Evolutionary conservation across 2,329 filamentous ascomycete species (phyloP).

Genomic region (Epichloe elymi): DNA sequence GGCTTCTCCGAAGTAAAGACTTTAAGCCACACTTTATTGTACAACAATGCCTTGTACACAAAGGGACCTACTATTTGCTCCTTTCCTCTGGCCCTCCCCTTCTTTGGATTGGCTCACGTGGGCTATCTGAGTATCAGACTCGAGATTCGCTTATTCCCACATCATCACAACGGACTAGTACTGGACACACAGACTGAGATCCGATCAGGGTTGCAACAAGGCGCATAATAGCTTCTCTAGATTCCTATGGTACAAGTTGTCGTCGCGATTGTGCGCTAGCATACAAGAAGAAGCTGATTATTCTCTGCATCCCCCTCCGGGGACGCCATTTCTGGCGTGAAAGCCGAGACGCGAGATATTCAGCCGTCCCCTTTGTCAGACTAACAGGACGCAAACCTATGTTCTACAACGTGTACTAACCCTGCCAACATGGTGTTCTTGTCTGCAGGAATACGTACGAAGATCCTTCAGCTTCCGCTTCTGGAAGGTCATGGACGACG

Average conservation of each 20-base stretch:
- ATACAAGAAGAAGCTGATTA: neutral
- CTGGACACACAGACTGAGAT: neutral
- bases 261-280: neutral
- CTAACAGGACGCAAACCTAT: neutral
- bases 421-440: neutral
- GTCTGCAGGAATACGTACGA: neutral
- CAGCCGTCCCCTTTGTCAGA: neutral
- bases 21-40: neutral
- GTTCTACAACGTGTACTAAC: neutral
- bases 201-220: neutral
- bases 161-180: neutral
- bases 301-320: neutral
- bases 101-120: neutral
- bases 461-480: slow-evolving; percentile 7
- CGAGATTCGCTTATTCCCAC: neutral
- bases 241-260: too few species aligned
- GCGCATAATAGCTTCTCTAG: neutral
- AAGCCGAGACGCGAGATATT: neutral
- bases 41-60: neutral
- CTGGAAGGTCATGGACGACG: slow-evolving; percentile 7
- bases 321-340: neutral
- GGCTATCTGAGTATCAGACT: too few species aligned
- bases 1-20: neutral
- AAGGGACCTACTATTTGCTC: neutral
- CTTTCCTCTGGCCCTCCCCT: neutral